Conservation (phyloP, 2,329 filamentous ascomycete species). For the Xylariales sp. region DNA sequence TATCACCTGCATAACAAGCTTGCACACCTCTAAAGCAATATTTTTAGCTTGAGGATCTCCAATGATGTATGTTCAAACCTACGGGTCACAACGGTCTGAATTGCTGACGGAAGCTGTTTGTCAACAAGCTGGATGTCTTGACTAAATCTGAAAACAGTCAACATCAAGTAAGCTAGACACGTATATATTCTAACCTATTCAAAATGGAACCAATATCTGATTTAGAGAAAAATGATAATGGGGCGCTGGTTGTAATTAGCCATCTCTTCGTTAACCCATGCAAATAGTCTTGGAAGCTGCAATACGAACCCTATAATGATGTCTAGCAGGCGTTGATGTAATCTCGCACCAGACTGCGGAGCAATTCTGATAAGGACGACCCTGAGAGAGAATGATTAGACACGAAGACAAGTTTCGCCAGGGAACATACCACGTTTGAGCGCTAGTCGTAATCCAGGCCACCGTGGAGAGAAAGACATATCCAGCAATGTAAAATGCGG, state of each 20-base stretch:
- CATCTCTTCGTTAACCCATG: slow-evolving; percentile 1
- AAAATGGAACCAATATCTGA: slow-evolving; percentile 36
- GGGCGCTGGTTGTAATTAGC: slow-evolving; percentile 26
- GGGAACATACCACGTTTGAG: slow-evolving; percentile 30
- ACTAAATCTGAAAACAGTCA: slow-evolving; percentile 28
- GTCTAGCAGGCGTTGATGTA: slow-evolving; percentile 28
- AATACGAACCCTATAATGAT: slow-evolving; percentile 23
- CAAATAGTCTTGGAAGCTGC: slow-evolving; percentile 9
- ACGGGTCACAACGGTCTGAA: slow-evolving; percentile 13
- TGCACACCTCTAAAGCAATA: slow-evolving; percentile 30
- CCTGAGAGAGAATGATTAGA: background rate
- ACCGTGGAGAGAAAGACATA: slow-evolving; percentile 30
- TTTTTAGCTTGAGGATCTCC: background rate
- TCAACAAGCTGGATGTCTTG: slow-evolving; percentile 41
- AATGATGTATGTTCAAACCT: background rate
- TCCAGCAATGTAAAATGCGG: slow-evolving; percentile 29
- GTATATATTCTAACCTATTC: slow-evolving; percentile 28
- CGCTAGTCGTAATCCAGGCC: slow-evolving; percentile 32
- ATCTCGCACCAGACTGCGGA: slow-evolving; percentile 29
- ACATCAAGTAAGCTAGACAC: background rate
- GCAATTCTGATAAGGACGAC: slow-evolving; percentile 27
- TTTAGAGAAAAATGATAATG: slow-evolving; percentile 33
- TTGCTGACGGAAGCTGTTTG: slow-evolving; percentile 32
- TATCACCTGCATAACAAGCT: slow-evolving; percentile 36
- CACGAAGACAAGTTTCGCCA: too few relatives aligned